These are phyloP conservation scores for Psilocybe cyanescens DNA, from an alignment of 768 basidiomycete species.

Conservation along the genomic window DNA sequence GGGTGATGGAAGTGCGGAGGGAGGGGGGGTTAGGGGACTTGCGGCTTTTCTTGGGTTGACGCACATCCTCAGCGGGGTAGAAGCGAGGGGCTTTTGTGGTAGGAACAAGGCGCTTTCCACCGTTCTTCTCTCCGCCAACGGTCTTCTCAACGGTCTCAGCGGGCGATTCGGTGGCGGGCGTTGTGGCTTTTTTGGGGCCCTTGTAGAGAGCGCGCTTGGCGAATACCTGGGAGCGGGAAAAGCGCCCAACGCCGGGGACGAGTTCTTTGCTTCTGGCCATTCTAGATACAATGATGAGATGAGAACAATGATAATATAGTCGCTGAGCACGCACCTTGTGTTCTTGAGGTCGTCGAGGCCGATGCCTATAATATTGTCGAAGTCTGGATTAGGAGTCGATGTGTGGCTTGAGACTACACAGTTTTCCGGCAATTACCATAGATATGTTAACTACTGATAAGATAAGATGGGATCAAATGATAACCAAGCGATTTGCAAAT, in stretches of 20 bases:
- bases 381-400: conserved; percentile 31
- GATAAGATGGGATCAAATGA: conserved; percentile 9
- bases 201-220: conserved; percentile 85
- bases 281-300: conserved; percentile 37
- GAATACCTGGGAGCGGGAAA: conserved; percentile 82
- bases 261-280: conserved; percentile 91
- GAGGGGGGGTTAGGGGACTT: conserved; percentile 80
- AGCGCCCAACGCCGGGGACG: conserved; percentile 78
- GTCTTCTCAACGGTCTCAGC: conserved; percentile 75
- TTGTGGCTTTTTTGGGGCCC: conserved; percentile 78
- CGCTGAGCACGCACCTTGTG: conserved; percentile 42
- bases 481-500: too few relatives aligned
- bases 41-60: conserved; percentile 88
- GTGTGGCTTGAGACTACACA: conserved; percentile 52
- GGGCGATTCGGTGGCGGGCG: conserved; percentile 61
- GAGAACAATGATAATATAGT: conserved; percentile 7
- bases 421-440: conserved; percentile 44
- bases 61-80: conserved; percentile 96
- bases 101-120: conserved; percentile 85
- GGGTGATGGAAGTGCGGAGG: conserved; percentile 87
- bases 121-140: conserved; percentile 91
- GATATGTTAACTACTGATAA: conserved; percentile 28
- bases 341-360: conserved; percentile 56
- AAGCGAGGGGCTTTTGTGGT: conserved; percentile 84
- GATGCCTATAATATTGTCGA: conserved; percentile 45